Evolutionary conservation across 2,329 filamentous ascomycete species (phyloP).

Genomic region (Venturia carpophila): DNA sequence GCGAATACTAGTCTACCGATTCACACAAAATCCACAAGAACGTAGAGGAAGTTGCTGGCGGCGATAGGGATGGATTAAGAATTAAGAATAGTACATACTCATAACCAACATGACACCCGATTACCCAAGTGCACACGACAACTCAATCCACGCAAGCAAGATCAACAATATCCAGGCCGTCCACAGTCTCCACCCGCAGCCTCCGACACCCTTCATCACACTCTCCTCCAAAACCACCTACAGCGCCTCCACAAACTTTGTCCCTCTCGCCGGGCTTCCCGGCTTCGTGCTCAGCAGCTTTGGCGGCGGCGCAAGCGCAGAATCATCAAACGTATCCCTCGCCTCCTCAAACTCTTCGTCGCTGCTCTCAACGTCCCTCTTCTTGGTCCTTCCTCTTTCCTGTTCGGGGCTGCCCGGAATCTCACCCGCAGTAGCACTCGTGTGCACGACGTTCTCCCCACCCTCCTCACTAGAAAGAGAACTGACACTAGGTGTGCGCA

Average conservation of each 20-base stretch:
- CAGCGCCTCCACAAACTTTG: conserved; percentile 28
- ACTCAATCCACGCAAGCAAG: background rate
- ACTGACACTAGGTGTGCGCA: background rate
- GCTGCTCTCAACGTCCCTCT: conserved; percentile 29
- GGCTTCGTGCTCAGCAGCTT: conserved; percentile 30
- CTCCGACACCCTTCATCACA: no score
- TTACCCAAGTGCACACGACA: background rate
- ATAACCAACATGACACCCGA: background rate
- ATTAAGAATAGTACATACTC: background rate
- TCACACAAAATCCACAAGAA: no score
- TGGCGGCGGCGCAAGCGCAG: conserved; percentile 30
- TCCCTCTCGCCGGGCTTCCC: conserved; percentile 46
- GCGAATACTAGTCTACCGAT: no score
- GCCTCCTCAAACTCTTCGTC: conserved; percentile 44
- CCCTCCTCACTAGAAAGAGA: conserved; percentile 24
- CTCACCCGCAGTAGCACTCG: conserved; percentile 21
- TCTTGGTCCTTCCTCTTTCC: conserved; percentile 21
- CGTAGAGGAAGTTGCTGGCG: background rate
- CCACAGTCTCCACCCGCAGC: no score
- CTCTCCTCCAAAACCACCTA: background rate
- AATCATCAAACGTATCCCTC: conserved; percentile 43
- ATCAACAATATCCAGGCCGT: background rate
- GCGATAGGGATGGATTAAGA: background rate
- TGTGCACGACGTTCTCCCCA: background rate
- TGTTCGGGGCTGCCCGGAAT: conserved; percentile 20